Percentiles rank a stretch among this genome's conserved stretches.
Conservation (phyloP, 2,329 filamentous ascomycete genomes). For the Zymoseptoria crescenta region DNA sequence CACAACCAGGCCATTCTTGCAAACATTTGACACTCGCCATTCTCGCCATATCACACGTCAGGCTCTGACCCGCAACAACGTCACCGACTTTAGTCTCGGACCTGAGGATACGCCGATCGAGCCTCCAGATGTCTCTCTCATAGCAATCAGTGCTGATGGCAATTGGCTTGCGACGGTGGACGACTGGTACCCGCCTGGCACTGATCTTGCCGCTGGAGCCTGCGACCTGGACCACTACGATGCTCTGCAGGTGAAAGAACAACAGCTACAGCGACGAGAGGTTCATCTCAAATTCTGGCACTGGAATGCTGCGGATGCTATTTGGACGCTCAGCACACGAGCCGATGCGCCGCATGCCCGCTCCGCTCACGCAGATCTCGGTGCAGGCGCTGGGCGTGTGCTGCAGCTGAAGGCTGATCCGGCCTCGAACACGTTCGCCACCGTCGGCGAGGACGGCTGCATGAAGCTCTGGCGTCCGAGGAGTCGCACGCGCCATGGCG, state of each 20-base stretch:
- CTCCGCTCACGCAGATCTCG: constrained; percentile 17
- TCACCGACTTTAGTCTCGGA: constrained; percentile 70
- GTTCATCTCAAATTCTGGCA: constrained; percentile 88
- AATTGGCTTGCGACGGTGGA: constrained; percentile 88
- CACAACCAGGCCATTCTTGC: constrained; percentile 55
- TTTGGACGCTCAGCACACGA: constrained; percentile 70
- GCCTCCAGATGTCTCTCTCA: constrained; percentile 68
- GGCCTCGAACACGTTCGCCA: constrained; percentile 64
- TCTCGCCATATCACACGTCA: constrained; percentile 76
- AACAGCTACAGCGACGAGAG: constrained; percentile 52
- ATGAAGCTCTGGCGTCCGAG: constrained; percentile 78
- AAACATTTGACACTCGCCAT: constrained; percentile 77
- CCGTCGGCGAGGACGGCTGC: constrained; percentile 70
- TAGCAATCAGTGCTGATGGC: constrained; percentile 72
- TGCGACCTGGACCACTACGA: constrained; percentile 21
- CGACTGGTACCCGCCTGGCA: constrained; percentile 70
- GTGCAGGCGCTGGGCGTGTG: constrained; percentile 45
- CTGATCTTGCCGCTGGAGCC: constrained; percentile 57
- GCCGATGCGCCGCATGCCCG: constrained; percentile 70
- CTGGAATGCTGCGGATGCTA: constrained; percentile 47
- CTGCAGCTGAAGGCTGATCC: constrained; percentile 69
- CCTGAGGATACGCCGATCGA: constrained; percentile 63
- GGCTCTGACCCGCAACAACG: constrained; percentile 79
- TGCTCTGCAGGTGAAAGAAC: constrained; percentile 30
- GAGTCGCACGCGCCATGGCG: constrained; percentile 59